Evolutionary conservation across 2,329 filamentous ascomycete genomes (phyloP).

Genomic region (Diaporthe vexans): DNA sequence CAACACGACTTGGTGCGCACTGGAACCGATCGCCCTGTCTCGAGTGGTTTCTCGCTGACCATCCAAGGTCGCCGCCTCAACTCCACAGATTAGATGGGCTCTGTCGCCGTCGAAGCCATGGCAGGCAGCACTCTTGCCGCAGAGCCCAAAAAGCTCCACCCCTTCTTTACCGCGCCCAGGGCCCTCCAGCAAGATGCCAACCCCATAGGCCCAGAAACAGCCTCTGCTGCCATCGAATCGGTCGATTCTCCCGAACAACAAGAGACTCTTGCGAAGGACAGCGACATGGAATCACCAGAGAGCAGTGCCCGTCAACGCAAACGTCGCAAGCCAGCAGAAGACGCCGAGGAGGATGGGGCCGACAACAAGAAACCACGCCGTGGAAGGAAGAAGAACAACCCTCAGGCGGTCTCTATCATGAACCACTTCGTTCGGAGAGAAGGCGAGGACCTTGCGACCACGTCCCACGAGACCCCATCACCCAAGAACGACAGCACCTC

Average conservation of each 20-base stretch:
- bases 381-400: constrained; percentile 47
- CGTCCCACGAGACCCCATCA: constrained; percentile 37
- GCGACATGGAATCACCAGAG: constrained; percentile 38
- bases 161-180: constrained; percentile 62
- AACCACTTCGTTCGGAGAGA: constrained; percentile 44
- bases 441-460: constrained; percentile 27
- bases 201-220: constrained; percentile 7
- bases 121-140: constrained; percentile 55
- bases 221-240: not conserved
- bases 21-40: too few species aligned
- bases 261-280: not conserved
- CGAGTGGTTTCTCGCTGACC: not conserved
- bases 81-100: constrained; percentile 54
- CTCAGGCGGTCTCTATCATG: constrained; percentile 44
- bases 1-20: constrained; percentile 42
- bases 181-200: constrained; percentile 23
- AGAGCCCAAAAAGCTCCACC: constrained; percentile 64
- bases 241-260: not conserved
- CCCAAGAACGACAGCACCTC: not conserved
- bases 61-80: not conserved
- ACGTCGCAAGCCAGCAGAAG: constrained; percentile 47
- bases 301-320: constrained; percentile 41
- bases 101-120: constrained; percentile 60
- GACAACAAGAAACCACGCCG: constrained; percentile 43
- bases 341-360: constrained; percentile 41